phyloP scores from a whole-genome alignment of 2,329 filamentous ascomycete genomes.

The Ampelomyces quisqualis region DNA sequence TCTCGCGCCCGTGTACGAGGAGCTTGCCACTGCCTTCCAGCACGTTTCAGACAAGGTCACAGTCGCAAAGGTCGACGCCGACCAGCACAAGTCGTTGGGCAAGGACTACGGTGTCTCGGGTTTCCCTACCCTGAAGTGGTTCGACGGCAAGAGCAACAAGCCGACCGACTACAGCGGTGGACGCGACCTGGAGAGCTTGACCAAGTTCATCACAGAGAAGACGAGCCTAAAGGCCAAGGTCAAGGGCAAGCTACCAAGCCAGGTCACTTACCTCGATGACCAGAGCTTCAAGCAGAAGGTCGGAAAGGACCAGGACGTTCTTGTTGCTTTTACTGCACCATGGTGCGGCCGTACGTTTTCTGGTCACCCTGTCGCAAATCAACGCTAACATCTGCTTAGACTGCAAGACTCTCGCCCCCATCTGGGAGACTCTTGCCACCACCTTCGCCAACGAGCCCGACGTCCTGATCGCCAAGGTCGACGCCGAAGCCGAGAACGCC shows the following conservation, averaged over 20 bases:
- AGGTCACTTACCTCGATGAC: slow-evolving; percentile 79
- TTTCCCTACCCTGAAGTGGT: slow-evolving; percentile 97
- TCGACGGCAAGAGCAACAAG: slow-evolving; percentile 88
- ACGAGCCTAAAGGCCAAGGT: slow-evolving; percentile 78
- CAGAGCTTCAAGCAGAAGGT: slow-evolving; percentile 72
- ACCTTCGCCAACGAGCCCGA: slow-evolving; percentile 76
- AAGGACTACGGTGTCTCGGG: slow-evolving; percentile 87
- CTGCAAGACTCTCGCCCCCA: slow-evolving; percentile 91
- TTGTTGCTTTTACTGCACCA: slow-evolving; percentile 96
- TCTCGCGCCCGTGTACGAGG: slow-evolving; percentile 91
- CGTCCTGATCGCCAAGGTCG: slow-evolving; percentile 91
- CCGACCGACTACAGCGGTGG: slow-evolving; percentile 84
- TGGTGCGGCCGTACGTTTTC: slow-evolving; percentile 91
- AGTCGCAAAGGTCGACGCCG: slow-evolving; percentile 95
- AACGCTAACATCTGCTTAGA: slow-evolving; percentile 56
- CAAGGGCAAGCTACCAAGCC: slow-evolving; percentile 70
- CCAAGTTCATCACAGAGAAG: slow-evolving; percentile 80
- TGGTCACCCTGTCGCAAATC: not conserved
- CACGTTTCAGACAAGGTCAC: slow-evolving; percentile 73
- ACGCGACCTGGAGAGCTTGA: slow-evolving; percentile 82
- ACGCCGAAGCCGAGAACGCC: slow-evolving; percentile 83
- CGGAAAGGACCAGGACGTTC: slow-evolving; percentile 81
- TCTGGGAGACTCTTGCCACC: slow-evolving; percentile 82
- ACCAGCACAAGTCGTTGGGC: slow-evolving; percentile 80
- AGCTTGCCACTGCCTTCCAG: slow-evolving; percentile 75